Conservation (phyloP, 192 early-diverging fungal genomes). For the Coemansia furcata region DNA sequence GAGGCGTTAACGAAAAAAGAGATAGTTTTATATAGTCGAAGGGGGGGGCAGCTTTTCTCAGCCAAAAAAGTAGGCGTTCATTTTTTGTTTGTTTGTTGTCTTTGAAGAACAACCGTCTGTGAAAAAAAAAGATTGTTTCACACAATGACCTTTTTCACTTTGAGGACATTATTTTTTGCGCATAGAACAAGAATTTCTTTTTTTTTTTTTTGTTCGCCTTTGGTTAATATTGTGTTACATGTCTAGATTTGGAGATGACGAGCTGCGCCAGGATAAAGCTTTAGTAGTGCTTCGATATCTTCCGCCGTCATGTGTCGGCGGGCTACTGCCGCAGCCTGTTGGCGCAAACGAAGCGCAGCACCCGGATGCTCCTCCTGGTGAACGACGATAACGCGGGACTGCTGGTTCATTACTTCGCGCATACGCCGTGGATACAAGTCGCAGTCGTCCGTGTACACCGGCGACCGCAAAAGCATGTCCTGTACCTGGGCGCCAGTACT, state of each 20-base stretch:
- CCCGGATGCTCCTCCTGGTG: not conserved
- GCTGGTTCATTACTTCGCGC: conserved; percentile 47
- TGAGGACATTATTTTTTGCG: not conserved
- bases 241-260: conserved; percentile 15
- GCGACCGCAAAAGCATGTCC: conserved; percentile 30
- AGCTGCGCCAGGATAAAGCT: conserved; percentile 32
- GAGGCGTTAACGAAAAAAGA: not conserved
- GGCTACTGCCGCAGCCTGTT: conserved; percentile 5
- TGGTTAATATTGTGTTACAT: not conserved
- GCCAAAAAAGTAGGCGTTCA: too few relatives aligned
- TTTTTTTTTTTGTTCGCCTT: not conserved
- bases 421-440: conserved; percentile 46
- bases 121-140: too few relatives aligned
- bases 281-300: conserved; percentile 14
- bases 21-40: not conserved
- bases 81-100: too few relatives aligned
- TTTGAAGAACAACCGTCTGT: too few relatives aligned
- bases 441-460: conserved; percentile 39
- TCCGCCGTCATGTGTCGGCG: conserved; percentile 1
- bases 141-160: too few relatives aligned
- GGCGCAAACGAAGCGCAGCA: not conserved
- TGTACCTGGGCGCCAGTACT: not conserved
- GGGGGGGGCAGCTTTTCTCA: not conserved
- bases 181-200: too few relatives aligned
- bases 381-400: not conserved